Percentiles rank a stretch among this genome's conserved stretches.
Evolutionary conservation across 129 eudicot genomes (phyloP).

Genomic region (Apium graveolens): DNA sequence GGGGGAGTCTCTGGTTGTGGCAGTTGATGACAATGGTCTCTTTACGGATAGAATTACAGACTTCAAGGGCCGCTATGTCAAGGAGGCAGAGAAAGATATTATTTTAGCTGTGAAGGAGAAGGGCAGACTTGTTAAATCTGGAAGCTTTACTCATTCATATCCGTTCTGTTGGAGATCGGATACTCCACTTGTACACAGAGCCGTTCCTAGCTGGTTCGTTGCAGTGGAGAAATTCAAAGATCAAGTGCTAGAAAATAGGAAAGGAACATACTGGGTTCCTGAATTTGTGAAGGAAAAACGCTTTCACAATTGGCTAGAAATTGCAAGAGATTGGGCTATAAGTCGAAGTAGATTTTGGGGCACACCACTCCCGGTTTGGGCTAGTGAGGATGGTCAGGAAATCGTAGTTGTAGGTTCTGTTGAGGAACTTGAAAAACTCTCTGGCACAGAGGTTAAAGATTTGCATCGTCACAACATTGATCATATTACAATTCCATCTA

Average conservation of each 20-base stretch:
- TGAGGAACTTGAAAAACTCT: conserved; percentile 58
- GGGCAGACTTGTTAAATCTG: conserved; percentile 67
- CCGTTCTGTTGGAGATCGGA: conserved; percentile 82
- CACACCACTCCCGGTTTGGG: conserved; percentile 83
- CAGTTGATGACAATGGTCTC: conserved; percentile 89
- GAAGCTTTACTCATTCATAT: conserved; percentile 58
- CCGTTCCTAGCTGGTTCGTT: conserved; percentile 90
- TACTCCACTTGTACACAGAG: conserved; percentile 72
- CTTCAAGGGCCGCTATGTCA: conserved; percentile 56
- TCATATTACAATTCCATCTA: conserved; percentile 72
- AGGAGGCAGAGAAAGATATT: conserved; percentile 75
- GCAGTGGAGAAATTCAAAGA: conserved; percentile 81
- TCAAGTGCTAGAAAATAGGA: conserved; percentile 64
- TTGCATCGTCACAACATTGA: conserved; percentile 88
- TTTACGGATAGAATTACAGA: conserved; percentile 62
- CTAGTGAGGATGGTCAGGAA: conserved; percentile 79
- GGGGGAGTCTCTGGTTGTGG: conserved; percentile 65
- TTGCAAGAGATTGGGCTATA: conserved; percentile 80
- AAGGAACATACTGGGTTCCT: conserved; percentile 70
- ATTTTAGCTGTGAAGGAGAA: conserved; percentile 70
- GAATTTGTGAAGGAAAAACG: conserved; percentile 76
- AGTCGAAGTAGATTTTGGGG: conserved; percentile 92
- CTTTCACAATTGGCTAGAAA: conserved; percentile 80
- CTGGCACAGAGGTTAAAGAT: conserved; percentile 74
- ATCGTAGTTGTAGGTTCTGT: conserved; percentile 58